Evolutionary conservation across 176 grass and related monocot species (phyloP).

Genomic region (Carex littledalei): DNA sequence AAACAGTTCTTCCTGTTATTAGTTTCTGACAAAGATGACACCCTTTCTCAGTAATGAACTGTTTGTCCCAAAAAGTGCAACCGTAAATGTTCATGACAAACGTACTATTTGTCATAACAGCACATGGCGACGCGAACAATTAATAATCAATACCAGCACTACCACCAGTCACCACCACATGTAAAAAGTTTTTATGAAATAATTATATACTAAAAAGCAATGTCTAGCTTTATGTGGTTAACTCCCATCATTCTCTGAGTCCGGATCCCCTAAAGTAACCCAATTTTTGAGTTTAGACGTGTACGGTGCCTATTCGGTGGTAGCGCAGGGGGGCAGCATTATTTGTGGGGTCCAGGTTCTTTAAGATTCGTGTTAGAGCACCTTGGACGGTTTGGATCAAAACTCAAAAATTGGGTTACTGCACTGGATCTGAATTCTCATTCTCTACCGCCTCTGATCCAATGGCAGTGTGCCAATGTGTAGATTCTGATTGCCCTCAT

Average conservation of each 20-base stretch:
- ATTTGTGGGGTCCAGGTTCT: too few species aligned
- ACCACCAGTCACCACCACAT: not conserved
- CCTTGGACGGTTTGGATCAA: too few species aligned
- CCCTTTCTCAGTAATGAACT: not conserved
- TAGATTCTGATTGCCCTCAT: not conserved
- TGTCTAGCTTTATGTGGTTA: not conserved
- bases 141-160: not conserved
- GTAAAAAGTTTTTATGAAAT: not conserved
- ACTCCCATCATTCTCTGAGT: not conserved
- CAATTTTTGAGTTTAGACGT: too few species aligned
- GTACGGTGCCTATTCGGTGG: too few species aligned
- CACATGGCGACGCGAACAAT: not conserved
- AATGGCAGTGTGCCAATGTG: not conserved
- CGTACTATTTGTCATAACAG: constrained; percentile 2
- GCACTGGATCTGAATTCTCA: too few species aligned
- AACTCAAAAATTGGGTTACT: too few species aligned
- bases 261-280: too few species aligned
- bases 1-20: not conserved
- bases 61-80: constrained; percentile 7
- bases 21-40: not conserved
- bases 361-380: too few species aligned
- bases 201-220: not conserved
- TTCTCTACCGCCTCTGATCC: not conserved
- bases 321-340: too few species aligned
- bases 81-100: constrained; percentile 1